phyloP scores from a whole-genome alignment of 2,329 filamentous ascomycete genomes.

The Penicillium rolfsii region DNA sequence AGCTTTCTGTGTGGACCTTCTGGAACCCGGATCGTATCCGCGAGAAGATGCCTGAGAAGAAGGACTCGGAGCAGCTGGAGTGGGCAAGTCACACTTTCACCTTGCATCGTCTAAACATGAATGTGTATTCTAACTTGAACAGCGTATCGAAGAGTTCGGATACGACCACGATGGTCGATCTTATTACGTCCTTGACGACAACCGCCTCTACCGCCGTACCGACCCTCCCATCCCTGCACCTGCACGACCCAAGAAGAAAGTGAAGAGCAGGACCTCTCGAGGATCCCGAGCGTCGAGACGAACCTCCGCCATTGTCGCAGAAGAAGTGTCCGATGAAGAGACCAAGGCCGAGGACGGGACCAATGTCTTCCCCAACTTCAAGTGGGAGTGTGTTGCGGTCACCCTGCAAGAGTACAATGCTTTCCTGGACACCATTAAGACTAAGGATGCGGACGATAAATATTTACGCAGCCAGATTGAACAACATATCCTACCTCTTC shows the following conservation, averaged over 20 bases:
- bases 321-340: constrained; percentile 51
- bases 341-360: constrained; percentile 39
- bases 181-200: constrained; percentile 92
- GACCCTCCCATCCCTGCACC: constrained; percentile 67
- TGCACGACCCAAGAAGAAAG: constrained; percentile 63
- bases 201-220: constrained; percentile 86
- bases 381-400: constrained; percentile 90
- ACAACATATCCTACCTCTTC: constrained; percentile 78
- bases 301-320: constrained; percentile 46
- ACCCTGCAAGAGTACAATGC: constrained; percentile 74
- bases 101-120: background rate
- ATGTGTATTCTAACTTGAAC: constrained; percentile 19
- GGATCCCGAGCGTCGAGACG: constrained; percentile 72
- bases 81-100: constrained; percentile 65
- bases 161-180: constrained; percentile 86
- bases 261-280: constrained; percentile 67
- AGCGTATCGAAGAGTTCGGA: constrained; percentile 60
- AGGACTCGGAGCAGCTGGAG: constrained; percentile 75
- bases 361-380: constrained; percentile 57
- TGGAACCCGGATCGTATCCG: constrained; percentile 84
- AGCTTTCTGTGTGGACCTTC: constrained; percentile 87
- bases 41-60: constrained; percentile 80
- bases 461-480: constrained; percentile 71
- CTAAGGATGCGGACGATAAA: constrained; percentile 83
- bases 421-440: constrained; percentile 74